Conservation (phyloP, 1,284 basidiomycete species). For the Tilletia indica region DNA sequence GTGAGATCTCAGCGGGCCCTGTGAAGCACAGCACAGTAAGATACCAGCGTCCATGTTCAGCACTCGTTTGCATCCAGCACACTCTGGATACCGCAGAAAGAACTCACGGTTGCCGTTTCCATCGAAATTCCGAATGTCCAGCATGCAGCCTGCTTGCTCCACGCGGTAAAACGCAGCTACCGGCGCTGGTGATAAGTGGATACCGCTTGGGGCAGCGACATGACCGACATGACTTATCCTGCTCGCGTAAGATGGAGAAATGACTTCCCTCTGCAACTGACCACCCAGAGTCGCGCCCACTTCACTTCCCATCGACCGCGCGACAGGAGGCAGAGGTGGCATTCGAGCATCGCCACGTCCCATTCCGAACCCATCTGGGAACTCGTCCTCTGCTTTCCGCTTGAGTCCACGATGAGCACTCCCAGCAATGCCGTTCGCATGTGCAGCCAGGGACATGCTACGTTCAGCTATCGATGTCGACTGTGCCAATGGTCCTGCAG, state of each 20-base stretch:
- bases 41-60: neutral
- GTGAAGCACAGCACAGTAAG: neutral
- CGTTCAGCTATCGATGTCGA: neutral
- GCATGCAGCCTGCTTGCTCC: constrained; percentile 62
- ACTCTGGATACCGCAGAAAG: constrained; percentile 51
- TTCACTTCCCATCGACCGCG: neutral
- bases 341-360: neutral
- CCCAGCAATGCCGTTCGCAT: neutral
- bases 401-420: constrained; percentile 25
- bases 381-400: constrained; percentile 27
- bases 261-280: neutral
- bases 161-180: constrained; percentile 34
- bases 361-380: neutral
- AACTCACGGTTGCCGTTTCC: constrained; percentile 38
- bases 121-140: constrained; percentile 78
- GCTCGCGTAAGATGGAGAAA: constrained; percentile 17
- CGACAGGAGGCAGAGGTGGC: neutral
- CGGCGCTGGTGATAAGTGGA: constrained; percentile 31
- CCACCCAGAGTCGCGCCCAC: constrained; percentile 6
- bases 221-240: neutral
- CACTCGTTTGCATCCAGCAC: neutral
- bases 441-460: neutral
- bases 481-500: neutral
- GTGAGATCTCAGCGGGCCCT: constrained; percentile 9
- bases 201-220: constrained; percentile 1